A percentile compares a stretch with the other conserved stretches of the same genome.
Evolutionary conservation across 1,284 basidiomycete species (phyloP).

Genomic region (Erythrobasidium hasegawianum): DNA sequence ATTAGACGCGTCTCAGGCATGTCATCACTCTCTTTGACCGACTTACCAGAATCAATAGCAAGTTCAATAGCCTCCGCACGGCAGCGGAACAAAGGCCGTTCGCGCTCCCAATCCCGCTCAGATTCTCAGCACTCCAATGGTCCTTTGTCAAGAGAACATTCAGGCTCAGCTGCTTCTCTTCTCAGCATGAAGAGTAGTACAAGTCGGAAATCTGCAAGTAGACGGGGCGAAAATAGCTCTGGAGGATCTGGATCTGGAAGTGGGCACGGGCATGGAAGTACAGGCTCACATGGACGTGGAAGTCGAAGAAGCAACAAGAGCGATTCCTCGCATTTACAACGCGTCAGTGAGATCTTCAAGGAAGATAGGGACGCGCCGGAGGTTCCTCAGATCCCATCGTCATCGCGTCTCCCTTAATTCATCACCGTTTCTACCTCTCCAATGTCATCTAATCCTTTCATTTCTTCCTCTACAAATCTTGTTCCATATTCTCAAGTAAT

Average conservation of each 20-base stretch:
- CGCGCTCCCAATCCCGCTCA: neutral
- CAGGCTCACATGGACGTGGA: neutral
- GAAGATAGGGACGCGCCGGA: neutral
- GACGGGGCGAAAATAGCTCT: too few relatives aligned
- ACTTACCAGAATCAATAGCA: constrained; percentile 19
- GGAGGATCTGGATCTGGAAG: neutral
- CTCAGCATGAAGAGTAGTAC: neutral
- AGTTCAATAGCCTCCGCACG: constrained; percentile 9
- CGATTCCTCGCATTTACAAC: neutral
- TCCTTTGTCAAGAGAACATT: neutral
- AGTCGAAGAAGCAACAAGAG: neutral
- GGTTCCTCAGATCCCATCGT: neutral
- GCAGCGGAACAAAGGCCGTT: constrained; percentile 3
- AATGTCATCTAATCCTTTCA: too few relatives aligned
- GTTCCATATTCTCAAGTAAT: too few relatives aligned
- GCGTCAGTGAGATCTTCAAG: neutral
- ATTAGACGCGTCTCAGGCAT: constrained; percentile 12
- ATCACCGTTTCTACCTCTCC: too few relatives aligned
- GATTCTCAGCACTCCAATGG: neutral
- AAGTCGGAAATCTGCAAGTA: too few relatives aligned
- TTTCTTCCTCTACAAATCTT: too few relatives aligned
- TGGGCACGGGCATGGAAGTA: neutral
- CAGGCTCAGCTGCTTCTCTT: neutral
- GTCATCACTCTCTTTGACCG: constrained; percentile 16
- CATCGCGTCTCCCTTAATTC: too few relatives aligned